Base-by-base conservation (phyloP, 2,329 filamentous ascomycete species). In the Phaeosphaeriaceae sp. region DNA sequence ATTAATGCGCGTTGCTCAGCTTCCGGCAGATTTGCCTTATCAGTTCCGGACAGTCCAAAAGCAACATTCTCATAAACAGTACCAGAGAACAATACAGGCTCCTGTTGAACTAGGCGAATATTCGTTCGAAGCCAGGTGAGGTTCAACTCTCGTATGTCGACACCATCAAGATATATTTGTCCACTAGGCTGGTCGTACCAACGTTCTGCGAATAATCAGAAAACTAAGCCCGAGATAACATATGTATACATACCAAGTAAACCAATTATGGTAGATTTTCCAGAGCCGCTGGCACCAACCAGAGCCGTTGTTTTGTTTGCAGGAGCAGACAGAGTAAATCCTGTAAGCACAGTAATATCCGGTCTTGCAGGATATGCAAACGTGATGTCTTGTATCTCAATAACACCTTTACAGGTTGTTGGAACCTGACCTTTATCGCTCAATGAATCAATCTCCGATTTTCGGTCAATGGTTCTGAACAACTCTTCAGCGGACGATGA, bases 301-400 rank as follows among this genome's bases (percentile, higher is more conserved):
- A 99, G 78, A 2, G 94, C 94, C 5, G 92, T 97, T 1, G 89
- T 92, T 75, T 96, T 95, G 21, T 92, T 91, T 3, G 92, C 90
- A 5, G 92, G 92, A 26, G 96, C 87, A 0, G 82, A 75, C 1
- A 99, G 82, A 42, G 80, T 88, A 36, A 97, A 87, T 55, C 87
- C 85, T 41, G 94, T 80, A 87, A 99, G 92, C 35, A 97, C 89
- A 2, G 85, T 83, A 5, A 96, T 90, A 63, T 97, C 92, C 0
- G 92, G 90, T 18, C 94, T 85, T 3, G 92, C 95, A 6, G 94
- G 94, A 66, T 99, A 97, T 60, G 96, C 92, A 73, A 96, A 92
- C 70, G 88, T 91, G 67, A 97, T 81, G 57, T 90, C 82, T 54
- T 87, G 81, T 20, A 97, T 81, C 56, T 92, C 87, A 46, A 99